Conservation (phyloP, 75 land plant genomes). For the Azolla pinnata region DNA sequence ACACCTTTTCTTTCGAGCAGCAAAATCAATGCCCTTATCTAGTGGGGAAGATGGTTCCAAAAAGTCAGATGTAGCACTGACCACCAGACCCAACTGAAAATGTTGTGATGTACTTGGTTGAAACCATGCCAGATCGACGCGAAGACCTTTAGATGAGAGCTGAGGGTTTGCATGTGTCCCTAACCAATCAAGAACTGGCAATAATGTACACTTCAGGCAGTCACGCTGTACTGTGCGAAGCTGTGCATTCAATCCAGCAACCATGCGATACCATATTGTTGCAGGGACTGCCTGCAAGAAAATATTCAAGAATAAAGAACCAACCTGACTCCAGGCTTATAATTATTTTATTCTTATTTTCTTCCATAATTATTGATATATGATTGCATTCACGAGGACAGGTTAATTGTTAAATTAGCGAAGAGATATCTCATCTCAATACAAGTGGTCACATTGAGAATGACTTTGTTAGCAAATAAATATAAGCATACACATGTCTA, state of each 20-base stretch:
- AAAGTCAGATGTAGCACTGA: constrained; percentile 42
- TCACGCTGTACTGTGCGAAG: constrained; percentile 74
- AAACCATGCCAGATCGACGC: constrained; percentile 79
- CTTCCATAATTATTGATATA: too few species aligned
- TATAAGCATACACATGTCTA: too few species aligned
- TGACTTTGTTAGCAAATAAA: too few species aligned
- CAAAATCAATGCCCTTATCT: too few species aligned
- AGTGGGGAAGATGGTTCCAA: constrained; percentile 7
- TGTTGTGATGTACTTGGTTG: constrained; percentile 69
- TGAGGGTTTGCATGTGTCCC: constrained; percentile 77
- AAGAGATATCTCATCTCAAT: too few species aligned
- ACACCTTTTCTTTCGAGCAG: too few species aligned
- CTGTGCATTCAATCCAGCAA: constrained; percentile 94
- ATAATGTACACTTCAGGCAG: constrained; percentile 40
- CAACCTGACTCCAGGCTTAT: too few species aligned
- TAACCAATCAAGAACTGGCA: constrained; percentile 73
- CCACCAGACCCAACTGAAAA: constrained; percentile 74
- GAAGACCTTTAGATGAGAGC: constrained; percentile 50
- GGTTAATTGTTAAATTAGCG: too few species aligned
- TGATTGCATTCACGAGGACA: too few species aligned
- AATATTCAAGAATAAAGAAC: too few species aligned
- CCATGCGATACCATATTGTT: constrained; percentile 89
- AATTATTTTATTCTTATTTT: too few species aligned
- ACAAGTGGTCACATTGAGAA: too few species aligned
- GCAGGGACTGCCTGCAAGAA: constrained; percentile 73